These are phyloP conservation scores for Globisporangium heterothallicum DNA, from an alignment of 352 stramenopile genomes.

Conservation along the genomic window DNA sequence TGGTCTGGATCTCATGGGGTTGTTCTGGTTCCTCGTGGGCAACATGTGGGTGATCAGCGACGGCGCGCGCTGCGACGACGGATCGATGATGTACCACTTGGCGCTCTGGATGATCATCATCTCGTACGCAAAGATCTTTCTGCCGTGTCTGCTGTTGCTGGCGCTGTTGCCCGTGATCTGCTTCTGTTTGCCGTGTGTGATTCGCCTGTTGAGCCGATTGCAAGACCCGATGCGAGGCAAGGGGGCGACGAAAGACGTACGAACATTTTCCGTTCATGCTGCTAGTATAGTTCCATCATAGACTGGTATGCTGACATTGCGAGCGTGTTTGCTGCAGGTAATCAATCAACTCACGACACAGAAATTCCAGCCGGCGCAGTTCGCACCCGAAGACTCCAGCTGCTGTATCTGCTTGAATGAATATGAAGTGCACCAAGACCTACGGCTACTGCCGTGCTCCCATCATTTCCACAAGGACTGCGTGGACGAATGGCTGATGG, in stretches of 20 bases:
- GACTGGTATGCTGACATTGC: constrained; percentile 2
- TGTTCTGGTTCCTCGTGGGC: constrained; percentile 86
- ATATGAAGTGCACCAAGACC: constrained; percentile 82
- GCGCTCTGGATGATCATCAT: constrained; percentile 91
- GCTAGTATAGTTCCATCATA: background rate
- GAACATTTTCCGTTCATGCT: background rate
- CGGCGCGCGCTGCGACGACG: constrained; percentile 71
- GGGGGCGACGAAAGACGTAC: constrained; percentile 73
- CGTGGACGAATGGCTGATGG: constrained; percentile 85
- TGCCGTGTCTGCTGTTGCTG: constrained; percentile 88
- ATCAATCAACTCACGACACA: constrained; percentile 65
- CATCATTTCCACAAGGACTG: constrained; percentile 95
- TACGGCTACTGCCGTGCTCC: constrained; percentile 92
- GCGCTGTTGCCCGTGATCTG: constrained; percentile 89
- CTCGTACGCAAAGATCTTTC: constrained; percentile 90
- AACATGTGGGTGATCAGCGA: constrained; percentile 89
- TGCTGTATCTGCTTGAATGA: constrained; percentile 91
- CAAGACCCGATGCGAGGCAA: constrained; percentile 86
- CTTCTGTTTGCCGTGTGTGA: constrained; percentile 92
- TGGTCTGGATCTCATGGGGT: constrained; percentile 58
- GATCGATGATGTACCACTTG: constrained; percentile 73
- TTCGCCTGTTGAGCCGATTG: constrained; percentile 86
- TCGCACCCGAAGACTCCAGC: constrained; percentile 75
- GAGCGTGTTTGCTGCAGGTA: constrained; percentile 23
- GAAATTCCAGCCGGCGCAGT: constrained; percentile 56